phyloP scores from a whole-genome alignment of 2,329 filamentous ascomycete genomes.

The Cordyceps pruinosa region DNA sequence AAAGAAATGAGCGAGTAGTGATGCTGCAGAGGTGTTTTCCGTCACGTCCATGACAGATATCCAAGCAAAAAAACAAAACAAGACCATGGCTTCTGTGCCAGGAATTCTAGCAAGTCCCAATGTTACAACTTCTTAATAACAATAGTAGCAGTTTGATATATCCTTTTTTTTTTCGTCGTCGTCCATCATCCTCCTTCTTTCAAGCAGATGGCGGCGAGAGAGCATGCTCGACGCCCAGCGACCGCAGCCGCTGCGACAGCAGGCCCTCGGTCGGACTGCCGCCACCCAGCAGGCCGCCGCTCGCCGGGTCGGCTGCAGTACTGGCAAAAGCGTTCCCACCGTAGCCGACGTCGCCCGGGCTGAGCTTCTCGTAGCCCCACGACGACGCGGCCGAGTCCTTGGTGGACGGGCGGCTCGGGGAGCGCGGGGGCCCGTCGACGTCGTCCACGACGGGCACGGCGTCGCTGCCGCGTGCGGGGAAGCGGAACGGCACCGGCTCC shows the following conservation, averaged over 20 bases:
- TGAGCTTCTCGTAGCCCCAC: conserved; percentile 58
- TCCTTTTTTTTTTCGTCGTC: no score
- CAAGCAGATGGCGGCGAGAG: conserved; percentile 2
- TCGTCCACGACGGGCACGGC: conserved; percentile 13
- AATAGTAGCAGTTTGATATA: no score
- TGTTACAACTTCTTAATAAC: no score
- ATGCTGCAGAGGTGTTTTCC: no score
- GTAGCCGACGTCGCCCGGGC: conserved; percentile 57
- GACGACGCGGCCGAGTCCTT: conserved; percentile 28
- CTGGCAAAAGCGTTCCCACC: conserved; percentile 46
- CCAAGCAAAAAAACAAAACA: neutral
- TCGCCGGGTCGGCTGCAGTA: conserved; percentile 16
- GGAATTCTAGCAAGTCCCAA: neutral
- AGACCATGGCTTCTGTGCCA: neutral
- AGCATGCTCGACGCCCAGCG: conserved; percentile 44
- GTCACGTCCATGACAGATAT: no score
- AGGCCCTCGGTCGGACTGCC: conserved; percentile 49
- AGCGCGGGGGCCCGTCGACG: neutral
- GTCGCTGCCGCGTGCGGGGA: conserved; percentile 27
- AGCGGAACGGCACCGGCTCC: conserved; percentile 46
- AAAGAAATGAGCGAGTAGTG: neutral
- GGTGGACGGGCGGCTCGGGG: conserved; percentile 26
- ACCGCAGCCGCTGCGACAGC: conserved; percentile 60
- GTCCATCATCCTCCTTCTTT: no score
- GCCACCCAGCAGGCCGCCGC: conserved; percentile 22